Conservation (phyloP, 805 yeast genomes). For the Metschnikowia kofuensis region DNA sequence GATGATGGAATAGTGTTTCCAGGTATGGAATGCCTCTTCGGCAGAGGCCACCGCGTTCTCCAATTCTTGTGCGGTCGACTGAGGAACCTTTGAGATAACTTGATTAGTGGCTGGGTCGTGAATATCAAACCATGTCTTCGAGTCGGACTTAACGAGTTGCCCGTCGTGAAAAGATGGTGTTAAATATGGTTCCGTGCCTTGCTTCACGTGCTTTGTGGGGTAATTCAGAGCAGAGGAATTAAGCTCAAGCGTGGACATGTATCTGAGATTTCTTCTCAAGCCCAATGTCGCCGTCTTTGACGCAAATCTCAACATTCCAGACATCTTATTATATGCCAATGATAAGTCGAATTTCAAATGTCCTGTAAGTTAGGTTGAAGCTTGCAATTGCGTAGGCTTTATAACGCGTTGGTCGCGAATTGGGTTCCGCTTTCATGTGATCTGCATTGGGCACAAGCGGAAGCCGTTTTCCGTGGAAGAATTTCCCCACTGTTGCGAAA, state of each 20-base stretch:
- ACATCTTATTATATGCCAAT: not conserved
- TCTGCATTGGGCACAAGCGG: conserved; percentile 1
- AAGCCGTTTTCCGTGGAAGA: conserved; percentile 5
- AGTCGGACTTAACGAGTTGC: conserved; percentile 46
- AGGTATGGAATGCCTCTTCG: conserved; percentile 54
- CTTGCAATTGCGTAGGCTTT: not conserved
- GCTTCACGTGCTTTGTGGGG: conserved; percentile 41
- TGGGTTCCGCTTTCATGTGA: conserved; percentile 17
- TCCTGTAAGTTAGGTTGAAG: not conserved
- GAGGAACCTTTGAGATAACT: conserved; percentile 68
- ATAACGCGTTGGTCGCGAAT: conserved; percentile 12
- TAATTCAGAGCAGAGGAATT: conserved; percentile 33
- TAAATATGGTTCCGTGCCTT: conserved; percentile 41
- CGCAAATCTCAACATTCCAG: conserved; percentile 13
- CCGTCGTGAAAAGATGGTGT: conserved; percentile 54
- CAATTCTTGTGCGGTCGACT: conserved; percentile 63
- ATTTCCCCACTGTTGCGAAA: not conserved
- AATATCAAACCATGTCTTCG: conserved; percentile 59
- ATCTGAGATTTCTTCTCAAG: conserved; percentile 5
- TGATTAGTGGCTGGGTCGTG: conserved; percentile 74
- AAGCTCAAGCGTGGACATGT: conserved; percentile 15
- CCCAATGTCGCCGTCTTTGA: conserved; percentile 8
- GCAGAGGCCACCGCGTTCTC: conserved; percentile 66
- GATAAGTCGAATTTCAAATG: not conserved
- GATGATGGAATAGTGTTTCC: conserved; percentile 56